Base-by-base conservation (phyloP, 2,329 filamentous ascomycete species). In the Plenodomus tracheiphilus region DNA sequence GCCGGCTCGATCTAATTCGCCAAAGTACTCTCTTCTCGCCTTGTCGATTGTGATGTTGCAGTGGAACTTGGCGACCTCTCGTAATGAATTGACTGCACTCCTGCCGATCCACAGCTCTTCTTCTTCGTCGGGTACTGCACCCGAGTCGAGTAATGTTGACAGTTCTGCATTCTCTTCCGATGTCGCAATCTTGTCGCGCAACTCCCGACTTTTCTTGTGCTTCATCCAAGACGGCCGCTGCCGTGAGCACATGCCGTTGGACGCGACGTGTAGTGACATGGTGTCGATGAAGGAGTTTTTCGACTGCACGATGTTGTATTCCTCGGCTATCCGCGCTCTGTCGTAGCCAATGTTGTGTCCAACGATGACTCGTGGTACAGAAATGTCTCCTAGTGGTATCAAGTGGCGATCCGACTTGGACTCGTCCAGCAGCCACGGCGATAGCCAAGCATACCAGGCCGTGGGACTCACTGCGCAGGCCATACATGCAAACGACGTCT, bases 221-320 rank as follows among this genome's bases (percentile, higher is more conserved):
- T 90, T 95, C 86, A 97, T 91, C 94, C 94, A 99, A 0, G 90
- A 96, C 8, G 95, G 94, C 41, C 94, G 84, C 72, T 99, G 94
- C 58, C 89, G 87, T 18, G 94, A 97, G 73, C 94, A 99, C 94
- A 99, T 99, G 54, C 94, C 94, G 68, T 99, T 99, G 19, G 96
- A 93, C 2, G 95, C 95, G 7, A 96, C 93, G 69, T 99, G 94
- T 17, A 99, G 77, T 1, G 93, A 97, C 94, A 99, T 99, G 22
- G 94, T 99, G 70, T 99, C 94, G 43, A 99, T 75, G 68, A 96
- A 99, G 37, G 84, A 87, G 60, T 91, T 97, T 34, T 85, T 84
- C 1, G 90, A 87, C 70, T 97, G 93, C 46, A 84, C 79, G 35
- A 97, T 73, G 63, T 86, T 82, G 69, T 99, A 99, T 70, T 99